These are phyloP conservation scores for Pascua sp. DNA, from an alignment of 1,284 basidiomycete species.

Conservation along the genomic window DNA sequence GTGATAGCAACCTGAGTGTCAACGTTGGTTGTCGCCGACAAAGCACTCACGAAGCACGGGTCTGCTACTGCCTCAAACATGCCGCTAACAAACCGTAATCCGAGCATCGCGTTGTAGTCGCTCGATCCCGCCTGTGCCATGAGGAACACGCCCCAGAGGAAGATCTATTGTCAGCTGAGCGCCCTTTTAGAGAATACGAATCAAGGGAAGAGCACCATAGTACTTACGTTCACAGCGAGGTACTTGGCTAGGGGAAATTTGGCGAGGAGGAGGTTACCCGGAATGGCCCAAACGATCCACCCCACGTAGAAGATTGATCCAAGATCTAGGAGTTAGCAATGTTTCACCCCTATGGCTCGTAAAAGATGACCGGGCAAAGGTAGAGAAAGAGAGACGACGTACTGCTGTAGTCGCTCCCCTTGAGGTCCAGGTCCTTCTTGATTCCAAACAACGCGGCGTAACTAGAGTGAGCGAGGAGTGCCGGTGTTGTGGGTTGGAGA, in stretches of 20 bases:
- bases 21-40: too few species aligned
- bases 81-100: slow-evolving; percentile 50
- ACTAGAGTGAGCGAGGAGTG: too few species aligned
- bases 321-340: slow-evolving; percentile 21
- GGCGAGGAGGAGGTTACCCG: slow-evolving; percentile 51
- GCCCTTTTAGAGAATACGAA: neutral
- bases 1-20: slow-evolving; percentile 24
- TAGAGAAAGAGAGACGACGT: slow-evolving; percentile 22
- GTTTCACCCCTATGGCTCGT: neutral
- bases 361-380: neutral
- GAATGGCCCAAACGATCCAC: slow-evolving; percentile 52
- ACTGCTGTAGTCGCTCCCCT: slow-evolving; percentile 32
- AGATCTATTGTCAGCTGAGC: slow-evolving; percentile 31
- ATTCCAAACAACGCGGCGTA: slow-evolving; percentile 36
- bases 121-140: slow-evolving; percentile 50
- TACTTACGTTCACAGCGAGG: slow-evolving; percentile 44
- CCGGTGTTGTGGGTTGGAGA: slow-evolving; percentile 6
- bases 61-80: slow-evolving; percentile 48
- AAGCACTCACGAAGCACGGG: slow-evolving; percentile 25
- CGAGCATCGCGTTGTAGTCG: slow-evolving; percentile 47
- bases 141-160: slow-evolving; percentile 52
- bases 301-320: slow-evolving; percentile 39
- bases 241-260: slow-evolving; percentile 51
- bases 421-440: slow-evolving; percentile 32
- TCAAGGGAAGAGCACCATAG: neutral